These are phyloP conservation scores for Spongospora subterranea DNA, from an alignment of 208 protist genomes.

Conservation along the genomic window DNA sequence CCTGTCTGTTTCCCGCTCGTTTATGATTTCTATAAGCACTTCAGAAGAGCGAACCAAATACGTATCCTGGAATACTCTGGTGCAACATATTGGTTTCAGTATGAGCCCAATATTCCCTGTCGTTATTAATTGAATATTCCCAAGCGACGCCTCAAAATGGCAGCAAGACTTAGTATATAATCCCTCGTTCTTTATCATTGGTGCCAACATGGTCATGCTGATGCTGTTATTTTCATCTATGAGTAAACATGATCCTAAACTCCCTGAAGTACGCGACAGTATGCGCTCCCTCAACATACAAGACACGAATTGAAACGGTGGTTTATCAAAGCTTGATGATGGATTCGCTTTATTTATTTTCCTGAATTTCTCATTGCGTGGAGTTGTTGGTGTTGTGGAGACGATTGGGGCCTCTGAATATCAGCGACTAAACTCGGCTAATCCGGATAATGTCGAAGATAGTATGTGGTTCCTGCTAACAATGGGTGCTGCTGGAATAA, in stretches of 20 bases:
- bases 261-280: not conserved
- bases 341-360: slow-evolving; percentile 48
- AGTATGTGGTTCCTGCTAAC: slow-evolving; percentile 16
- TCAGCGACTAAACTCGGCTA: not conserved
- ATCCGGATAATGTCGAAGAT: slow-evolving; percentile 19
- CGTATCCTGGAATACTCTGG: slow-evolving; percentile 1
- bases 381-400: slow-evolving; percentile 2
- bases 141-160: not conserved
- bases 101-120: not conserved
- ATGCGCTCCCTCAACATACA: not conserved
- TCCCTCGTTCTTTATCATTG: not conserved
- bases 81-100: not conserved
- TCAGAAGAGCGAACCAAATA: not conserved
- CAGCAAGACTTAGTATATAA: not conserved
- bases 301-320: not conserved
- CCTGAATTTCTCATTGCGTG: slow-evolving; percentile 35
- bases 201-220: not conserved
- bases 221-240: too few species aligned
- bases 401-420: not conserved
- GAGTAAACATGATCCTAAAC: not conserved
- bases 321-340: not conserved
- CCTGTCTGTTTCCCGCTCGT: not conserved
- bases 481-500: not conserved
- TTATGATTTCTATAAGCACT: not conserved
- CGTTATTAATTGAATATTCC: not conserved